phyloP scores from a whole-genome alignment of 2,329 filamentous ascomycete species.

The Colletotrichum destructivum region DNA sequence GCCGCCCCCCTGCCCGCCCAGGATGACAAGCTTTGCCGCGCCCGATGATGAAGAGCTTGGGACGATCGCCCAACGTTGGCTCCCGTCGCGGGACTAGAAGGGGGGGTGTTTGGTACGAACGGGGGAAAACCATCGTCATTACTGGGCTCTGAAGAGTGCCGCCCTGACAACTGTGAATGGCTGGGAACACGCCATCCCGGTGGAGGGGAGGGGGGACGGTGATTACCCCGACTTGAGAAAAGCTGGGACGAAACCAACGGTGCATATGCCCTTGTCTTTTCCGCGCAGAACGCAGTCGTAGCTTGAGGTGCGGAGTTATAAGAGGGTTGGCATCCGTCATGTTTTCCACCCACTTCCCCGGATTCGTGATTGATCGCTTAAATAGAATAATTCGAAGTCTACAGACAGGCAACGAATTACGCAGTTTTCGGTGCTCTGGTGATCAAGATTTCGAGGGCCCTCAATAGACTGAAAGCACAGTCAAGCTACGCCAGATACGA shows the following conservation, averaged over 20 bases:
- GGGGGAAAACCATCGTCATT: not conserved
- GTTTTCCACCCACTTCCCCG: not conserved
- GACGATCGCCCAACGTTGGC: conserved; percentile 11
- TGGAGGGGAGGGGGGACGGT: conserved; percentile 17
- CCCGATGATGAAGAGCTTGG: not conserved
- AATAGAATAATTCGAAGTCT: too few species aligned
- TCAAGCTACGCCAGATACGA: not conserved
- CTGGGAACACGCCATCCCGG: conserved; percentile 19
- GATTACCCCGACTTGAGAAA: conserved; percentile 35
- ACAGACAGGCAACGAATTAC: not conserved
- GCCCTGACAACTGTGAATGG: conserved; percentile 18
- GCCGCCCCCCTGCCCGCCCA: not conserved
- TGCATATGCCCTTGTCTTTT: conserved; percentile 12
- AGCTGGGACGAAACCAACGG: conserved; percentile 27
- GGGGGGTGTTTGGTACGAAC: not conserved
- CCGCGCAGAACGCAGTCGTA: conserved; percentile 17
- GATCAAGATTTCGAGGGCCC: not conserved
- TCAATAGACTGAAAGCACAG: not conserved
- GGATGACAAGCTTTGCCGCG: conserved; percentile 27
- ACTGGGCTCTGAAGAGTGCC: too few species aligned
- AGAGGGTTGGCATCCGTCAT: conserved; percentile 6
- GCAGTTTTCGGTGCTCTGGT: not conserved
- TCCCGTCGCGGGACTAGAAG: not conserved
- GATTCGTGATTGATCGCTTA: not conserved
- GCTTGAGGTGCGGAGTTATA: conserved; percentile 19